Conservation (phyloP, 768 basidiomycete genomes). For the Lentinula detonsa region DNA sequence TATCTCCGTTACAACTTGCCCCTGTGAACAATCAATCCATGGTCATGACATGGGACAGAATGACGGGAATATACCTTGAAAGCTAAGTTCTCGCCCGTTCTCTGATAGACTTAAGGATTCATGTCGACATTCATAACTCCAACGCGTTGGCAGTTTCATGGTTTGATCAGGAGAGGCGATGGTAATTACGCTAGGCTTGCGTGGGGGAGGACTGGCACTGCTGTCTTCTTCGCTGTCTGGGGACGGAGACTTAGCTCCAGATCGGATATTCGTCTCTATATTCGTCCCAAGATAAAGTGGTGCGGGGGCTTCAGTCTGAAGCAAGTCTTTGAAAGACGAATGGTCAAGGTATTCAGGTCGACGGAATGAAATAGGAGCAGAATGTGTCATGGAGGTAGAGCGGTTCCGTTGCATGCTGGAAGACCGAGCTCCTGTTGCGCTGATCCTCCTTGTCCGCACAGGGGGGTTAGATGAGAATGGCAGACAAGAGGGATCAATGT, state of each 20-base stretch:
- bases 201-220: slow-evolving; percentile 37
- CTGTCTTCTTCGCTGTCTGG: slow-evolving; percentile 69
- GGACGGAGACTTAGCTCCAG: slow-evolving; percentile 31
- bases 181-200: slow-evolving; percentile 19
- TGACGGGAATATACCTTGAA: slow-evolving; percentile 42
- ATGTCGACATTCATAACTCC: slow-evolving; percentile 68
- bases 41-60: background rate
- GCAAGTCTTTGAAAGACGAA: slow-evolving; percentile 64
- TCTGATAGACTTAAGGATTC: slow-evolving; percentile 51
- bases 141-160: slow-evolving; percentile 66
- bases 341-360: slow-evolving; percentile 74
- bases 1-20: slow-evolving; percentile 53
- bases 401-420: slow-evolving; percentile 17
- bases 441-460: slow-evolving; percentile 28
- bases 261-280: slow-evolving; percentile 19
- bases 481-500: slow-evolving; percentile 36
- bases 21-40: slow-evolving; percentile 26
- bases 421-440: slow-evolving; percentile 13
- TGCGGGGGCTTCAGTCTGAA: slow-evolving; percentile 46
- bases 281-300: slow-evolving; percentile 28
- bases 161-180: slow-evolving; percentile 30
- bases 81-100: slow-evolving; percentile 72
- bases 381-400: slow-evolving; percentile 22
- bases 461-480: slow-evolving; percentile 34
- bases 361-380: slow-evolving; percentile 39